Evolutionary conservation across 768 basidiomycete species (phyloP).

Genomic region (Lactarius quietus): DNA sequence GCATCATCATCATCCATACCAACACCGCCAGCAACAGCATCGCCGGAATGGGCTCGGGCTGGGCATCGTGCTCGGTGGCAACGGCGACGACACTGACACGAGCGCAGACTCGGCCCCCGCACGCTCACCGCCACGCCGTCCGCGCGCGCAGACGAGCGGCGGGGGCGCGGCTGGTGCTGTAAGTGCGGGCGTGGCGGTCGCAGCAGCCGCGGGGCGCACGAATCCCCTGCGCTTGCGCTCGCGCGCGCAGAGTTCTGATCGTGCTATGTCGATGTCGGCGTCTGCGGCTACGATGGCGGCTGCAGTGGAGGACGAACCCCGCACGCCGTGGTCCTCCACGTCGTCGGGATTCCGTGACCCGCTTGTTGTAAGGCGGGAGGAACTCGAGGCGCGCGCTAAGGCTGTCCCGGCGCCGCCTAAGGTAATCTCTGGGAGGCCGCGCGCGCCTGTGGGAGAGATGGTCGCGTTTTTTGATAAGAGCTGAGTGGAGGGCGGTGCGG

Average conservation of each 20-base stretch:
- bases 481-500: background rate
- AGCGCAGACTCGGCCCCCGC: conserved; percentile 7
- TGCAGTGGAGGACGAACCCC: conserved; percentile 24
- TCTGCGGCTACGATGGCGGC: too few species aligned
- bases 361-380: conserved; percentile 62
- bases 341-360: conserved; percentile 64
- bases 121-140: background rate
- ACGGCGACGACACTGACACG: conserved; percentile 17
- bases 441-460: conserved; percentile 71
- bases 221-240: conserved; percentile 27
- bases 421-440: conserved; percentile 44
- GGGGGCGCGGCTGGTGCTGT: background rate
- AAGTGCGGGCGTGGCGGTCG: background rate
- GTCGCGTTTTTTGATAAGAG: conserved; percentile 75
- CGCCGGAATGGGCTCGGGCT: conserved; percentile 29
- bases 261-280: background rate
- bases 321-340: conserved; percentile 39
- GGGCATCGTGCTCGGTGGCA: conserved; percentile 22
- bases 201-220: conserved; percentile 21
- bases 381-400: conserved; percentile 40
- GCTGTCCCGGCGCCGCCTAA: conserved; percentile 44
- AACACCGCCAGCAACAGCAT: background rate
- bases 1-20: conserved; percentile 26
- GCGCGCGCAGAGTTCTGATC: conserved; percentile 15
- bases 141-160: conserved; percentile 2